Base-by-base conservation (phyloP, 1,284 basidiomycete genomes). In the Amylostereum areolatum region DNA sequence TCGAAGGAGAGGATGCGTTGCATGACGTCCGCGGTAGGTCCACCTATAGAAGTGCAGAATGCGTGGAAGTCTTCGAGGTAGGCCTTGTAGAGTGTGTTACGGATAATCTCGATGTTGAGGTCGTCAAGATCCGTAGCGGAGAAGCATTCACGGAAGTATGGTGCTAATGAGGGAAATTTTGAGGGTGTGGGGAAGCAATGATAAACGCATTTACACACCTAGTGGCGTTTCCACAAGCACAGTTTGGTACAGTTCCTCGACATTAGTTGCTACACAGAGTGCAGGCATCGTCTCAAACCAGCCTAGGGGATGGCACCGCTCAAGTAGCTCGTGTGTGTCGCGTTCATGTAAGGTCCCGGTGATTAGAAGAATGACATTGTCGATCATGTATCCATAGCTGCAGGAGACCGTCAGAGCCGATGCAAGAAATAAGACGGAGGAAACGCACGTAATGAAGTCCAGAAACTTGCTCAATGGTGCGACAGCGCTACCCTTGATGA, bases 21-120 rank as follows among this genome's bases (percentile, higher is more conserved):
- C 95, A 97, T 97, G 56, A 92, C 83, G 46, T 95, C 92, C 18
- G 81, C 77, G 2, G 95, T 98, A 1, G 94, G 89, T 7, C 83
- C 79, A 30, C 92, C 89, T 24, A 99, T 72, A 3, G 84, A 81
- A 47, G 78, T 70, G 64, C 85, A 89, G 70, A 91, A 99, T 54
- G 76, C 67, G 73, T 95, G 82, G 67, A 99, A 99, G 69, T 99
- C 97, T 68, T 98, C 96, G 51, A 99, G 85, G 71, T 99, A 99
- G 11, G 95, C 89, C 70, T 97, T 98, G 81, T 99, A 99, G 43
- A 99, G 88, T n/a, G 96, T 95, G 72, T 99, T 99, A 43, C 97
- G 92, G 69, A 99, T 96, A 70, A 99, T 98, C 73, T 99, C 97
- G 61, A 99, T 99, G 75, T 99, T 98, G 56, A 99, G 84, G 67